phyloP scores from a whole-genome alignment of 2,329 filamentous ascomycete species.

The Metarhizium robertsii region DNA sequence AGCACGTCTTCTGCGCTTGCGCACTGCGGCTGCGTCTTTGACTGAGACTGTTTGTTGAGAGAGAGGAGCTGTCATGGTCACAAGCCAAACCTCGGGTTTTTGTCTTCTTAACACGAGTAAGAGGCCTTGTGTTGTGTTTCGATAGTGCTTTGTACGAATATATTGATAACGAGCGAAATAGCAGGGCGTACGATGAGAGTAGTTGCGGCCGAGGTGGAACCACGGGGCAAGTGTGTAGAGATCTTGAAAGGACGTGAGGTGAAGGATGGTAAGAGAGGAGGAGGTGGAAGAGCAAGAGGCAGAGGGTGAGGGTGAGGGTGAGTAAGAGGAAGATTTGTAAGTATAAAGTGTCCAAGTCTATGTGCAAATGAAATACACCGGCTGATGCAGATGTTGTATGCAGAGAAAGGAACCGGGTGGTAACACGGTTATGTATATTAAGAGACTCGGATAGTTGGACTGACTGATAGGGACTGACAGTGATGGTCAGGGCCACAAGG shows the following conservation, averaged over 20 bases:
- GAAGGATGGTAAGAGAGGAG: too few relatives aligned
- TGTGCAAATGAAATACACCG: not conserved
- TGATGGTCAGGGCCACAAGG: slow-evolving; percentile 1
- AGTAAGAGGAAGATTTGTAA: not conserved
- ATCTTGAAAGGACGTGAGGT: too few relatives aligned
- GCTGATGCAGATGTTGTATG: slow-evolving; percentile 5
- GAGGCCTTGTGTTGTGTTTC: not conserved
- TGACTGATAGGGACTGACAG: slow-evolving; percentile 5
- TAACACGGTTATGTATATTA: slow-evolving; percentile 15
- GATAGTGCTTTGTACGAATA: not conserved
- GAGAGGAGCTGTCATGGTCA: slow-evolving; percentile 39
- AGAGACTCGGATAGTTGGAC: slow-evolving; percentile 2
- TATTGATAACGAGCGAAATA: not conserved
- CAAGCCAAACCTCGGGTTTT: not conserved
- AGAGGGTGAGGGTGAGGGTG: not conserved
- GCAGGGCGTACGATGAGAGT: not conserved
- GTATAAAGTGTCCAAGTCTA: not conserved
- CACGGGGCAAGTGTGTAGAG: not conserved
- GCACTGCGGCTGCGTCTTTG: slow-evolving; percentile 42
- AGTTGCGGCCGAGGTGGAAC: not conserved
- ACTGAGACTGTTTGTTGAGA: slow-evolving; percentile 32
- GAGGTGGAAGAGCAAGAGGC: not conserved
- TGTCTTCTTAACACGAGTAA: not conserved
- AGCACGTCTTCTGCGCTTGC: slow-evolving; percentile 77
- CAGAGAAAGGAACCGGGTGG: slow-evolving; percentile 9